These are phyloP conservation scores for Cruciata laevipes DNA, from an alignment of 257 asterid species.

Conservation along the genomic window DNA sequence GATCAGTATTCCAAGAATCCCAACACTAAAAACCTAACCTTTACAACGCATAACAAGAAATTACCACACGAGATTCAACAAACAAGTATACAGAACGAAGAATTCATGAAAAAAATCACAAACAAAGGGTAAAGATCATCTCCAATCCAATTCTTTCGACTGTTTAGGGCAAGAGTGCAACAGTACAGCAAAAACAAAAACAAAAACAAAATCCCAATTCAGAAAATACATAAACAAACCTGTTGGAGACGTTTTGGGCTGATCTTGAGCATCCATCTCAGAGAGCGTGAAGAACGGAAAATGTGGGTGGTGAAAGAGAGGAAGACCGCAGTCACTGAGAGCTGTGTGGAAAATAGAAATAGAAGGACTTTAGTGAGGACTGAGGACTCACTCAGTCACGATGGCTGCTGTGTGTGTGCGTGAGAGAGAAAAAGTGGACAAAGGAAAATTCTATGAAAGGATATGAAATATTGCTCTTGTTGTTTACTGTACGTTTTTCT, in stretches of 20 bases:
- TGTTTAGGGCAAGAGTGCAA: neutral
- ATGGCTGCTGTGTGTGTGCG: neutral
- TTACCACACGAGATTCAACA: neutral
- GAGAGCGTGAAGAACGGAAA: neutral
- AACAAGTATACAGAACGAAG: neutral
- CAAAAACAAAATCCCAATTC: neutral
- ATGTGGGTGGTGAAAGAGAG: neutral
- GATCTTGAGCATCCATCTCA: conserved; percentile 29
- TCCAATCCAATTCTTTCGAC: neutral
- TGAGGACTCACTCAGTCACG: neutral
- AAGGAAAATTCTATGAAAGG: neutral
- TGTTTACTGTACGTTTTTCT: neutral
- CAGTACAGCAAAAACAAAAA: neutral
- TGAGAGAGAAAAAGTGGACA: neutral
- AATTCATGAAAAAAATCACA: neutral
- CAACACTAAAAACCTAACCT: neutral
- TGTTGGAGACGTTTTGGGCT: conserved; percentile 10
- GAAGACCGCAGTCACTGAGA: neutral
- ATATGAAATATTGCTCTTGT: neutral
- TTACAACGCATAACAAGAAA: neutral
- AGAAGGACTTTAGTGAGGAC: neutral
- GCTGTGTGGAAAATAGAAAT: neutral
- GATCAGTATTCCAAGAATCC: neutral
- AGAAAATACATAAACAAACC: conserved; percentile 15
- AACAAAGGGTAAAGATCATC: neutral